Conservation (phyloP, 2,329 filamentous ascomycete genomes). For the Stromatinia cepivora region DNA sequence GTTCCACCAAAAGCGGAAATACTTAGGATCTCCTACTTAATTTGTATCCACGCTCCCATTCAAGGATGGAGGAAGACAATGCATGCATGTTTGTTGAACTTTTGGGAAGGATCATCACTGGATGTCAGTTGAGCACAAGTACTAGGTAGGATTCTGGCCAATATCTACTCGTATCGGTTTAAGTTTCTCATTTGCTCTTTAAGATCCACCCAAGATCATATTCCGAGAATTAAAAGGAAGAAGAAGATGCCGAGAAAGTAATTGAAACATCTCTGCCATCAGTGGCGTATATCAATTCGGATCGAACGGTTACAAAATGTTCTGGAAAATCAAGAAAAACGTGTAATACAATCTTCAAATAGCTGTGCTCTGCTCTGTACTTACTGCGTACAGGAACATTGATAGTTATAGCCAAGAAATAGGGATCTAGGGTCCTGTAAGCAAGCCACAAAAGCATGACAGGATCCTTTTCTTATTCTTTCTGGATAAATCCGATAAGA, state of each 20-base stretch:
- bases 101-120: constrained; percentile 16
- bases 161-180: neutral
- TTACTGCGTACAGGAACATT: neutral
- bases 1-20: neutral
- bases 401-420: neutral
- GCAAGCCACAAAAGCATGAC: constrained; percentile 18
- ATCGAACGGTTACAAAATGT: neutral
- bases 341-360: neutral
- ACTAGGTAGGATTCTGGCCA: neutral
- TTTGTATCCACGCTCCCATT: constrained; percentile 3
- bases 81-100: neutral
- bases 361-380: neutral
- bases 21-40: constrained; percentile 3
- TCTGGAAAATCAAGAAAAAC: neutral
- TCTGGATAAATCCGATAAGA: neutral
- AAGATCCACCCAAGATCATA: neutral
- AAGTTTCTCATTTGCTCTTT: neutral
- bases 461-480: neutral
- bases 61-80: neutral
- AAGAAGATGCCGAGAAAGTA: constrained; percentile 1
- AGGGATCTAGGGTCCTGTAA: neutral
- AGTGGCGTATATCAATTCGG: neutral
- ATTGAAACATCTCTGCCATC: neutral
- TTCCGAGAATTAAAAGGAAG: constrained; percentile 1
- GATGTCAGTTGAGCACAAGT: constrained; percentile 7